Conservation (phyloP, 495 filamentous ascomycete species). For the Clohesyomyces aquaticus region DNA sequence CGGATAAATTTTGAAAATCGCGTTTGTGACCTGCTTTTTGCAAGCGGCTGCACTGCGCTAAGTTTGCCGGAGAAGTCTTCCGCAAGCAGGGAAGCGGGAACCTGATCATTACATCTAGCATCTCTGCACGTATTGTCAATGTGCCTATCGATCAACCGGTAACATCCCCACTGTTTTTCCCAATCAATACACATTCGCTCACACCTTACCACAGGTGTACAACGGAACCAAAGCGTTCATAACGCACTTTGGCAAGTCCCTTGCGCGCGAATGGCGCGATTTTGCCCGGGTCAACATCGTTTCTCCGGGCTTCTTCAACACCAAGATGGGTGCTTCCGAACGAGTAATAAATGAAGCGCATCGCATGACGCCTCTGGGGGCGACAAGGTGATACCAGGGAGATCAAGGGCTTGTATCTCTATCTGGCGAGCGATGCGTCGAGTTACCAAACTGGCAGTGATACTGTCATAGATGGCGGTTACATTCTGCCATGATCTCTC, state of each 20-base stretch:
- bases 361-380: constrained; percentile 43
- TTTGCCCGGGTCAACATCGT: constrained; percentile 44
- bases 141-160: constrained; percentile 45
- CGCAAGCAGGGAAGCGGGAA: constrained; percentile 45
- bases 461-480: constrained; percentile 45
- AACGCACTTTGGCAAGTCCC: constrained; percentile 43
- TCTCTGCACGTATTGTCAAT: constrained; percentile 46
- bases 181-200: no score
- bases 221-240: constrained; percentile 45
- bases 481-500: constrained; percentile 41
- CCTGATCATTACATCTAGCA: constrained; percentile 47
- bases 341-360: constrained; percentile 48
- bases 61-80: constrained; percentile 47
- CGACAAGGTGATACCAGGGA: constrained; percentile 48
- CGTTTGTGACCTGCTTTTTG: no score
- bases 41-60: constrained; percentile 46
- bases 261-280: constrained; percentile 46
- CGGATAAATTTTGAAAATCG: no score
- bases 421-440: constrained; percentile 43
- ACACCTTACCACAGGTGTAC: no score
- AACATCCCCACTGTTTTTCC: no score
- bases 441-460: constrained; percentile 44
- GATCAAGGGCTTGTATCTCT: constrained; percentile 46
- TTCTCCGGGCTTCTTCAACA: constrained; percentile 44
- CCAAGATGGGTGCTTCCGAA: constrained; percentile 46